Conservation (phyloP, 768 basidiomycete species). For the Psilocybe tampanensis region DNA sequence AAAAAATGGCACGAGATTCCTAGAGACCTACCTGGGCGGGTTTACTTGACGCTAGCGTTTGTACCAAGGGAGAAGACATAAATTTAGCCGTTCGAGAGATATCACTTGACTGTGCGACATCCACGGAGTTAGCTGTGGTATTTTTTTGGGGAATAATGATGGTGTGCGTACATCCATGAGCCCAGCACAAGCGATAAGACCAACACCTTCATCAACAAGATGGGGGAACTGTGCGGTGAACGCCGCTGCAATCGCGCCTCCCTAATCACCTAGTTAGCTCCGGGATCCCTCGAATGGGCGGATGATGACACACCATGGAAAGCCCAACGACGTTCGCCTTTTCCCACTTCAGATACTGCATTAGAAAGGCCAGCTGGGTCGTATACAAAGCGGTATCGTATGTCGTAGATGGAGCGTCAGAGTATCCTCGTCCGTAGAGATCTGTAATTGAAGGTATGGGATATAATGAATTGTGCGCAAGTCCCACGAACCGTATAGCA, state of each 20-base stretch:
- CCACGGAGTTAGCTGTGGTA: not conserved
- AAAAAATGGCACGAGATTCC: slow-evolving; percentile 2
- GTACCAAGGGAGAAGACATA: slow-evolving; percentile 78
- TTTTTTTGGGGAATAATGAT: not conserved
- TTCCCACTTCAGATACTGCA: slow-evolving; percentile 78
- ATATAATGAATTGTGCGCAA: not conserved
- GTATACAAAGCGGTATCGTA: slow-evolving; percentile 70
- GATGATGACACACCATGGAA: slow-evolving; percentile 62
- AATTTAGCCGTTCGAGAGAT: slow-evolving; percentile 76
- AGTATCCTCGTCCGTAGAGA: slow-evolving; percentile 82
- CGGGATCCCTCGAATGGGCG: not conserved
- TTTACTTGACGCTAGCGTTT: slow-evolving; percentile 61
- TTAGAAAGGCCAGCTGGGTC: slow-evolving; percentile 79
- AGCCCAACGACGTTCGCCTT: slow-evolving; percentile 66
- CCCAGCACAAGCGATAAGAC: slow-evolving; percentile 70
- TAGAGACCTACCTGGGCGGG: slow-evolving; percentile 53
- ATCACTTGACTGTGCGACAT: slow-evolving; percentile 51
- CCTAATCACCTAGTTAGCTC: slow-evolving; percentile 39
- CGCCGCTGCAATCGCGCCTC: slow-evolving; percentile 72
- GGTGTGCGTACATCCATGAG: slow-evolving; percentile 55
- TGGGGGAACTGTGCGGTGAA: slow-evolving; percentile 75
- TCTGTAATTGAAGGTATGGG: slow-evolving; percentile 42
- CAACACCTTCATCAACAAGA: slow-evolving; percentile 65
- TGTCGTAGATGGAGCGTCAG: slow-evolving; percentile 71
- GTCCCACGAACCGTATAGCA: slow-evolving; percentile 64